These are phyloP conservation scores for Populus hybrid DNA, from an alignment of 441 rosid species.

Conservation along the genomic window DNA sequence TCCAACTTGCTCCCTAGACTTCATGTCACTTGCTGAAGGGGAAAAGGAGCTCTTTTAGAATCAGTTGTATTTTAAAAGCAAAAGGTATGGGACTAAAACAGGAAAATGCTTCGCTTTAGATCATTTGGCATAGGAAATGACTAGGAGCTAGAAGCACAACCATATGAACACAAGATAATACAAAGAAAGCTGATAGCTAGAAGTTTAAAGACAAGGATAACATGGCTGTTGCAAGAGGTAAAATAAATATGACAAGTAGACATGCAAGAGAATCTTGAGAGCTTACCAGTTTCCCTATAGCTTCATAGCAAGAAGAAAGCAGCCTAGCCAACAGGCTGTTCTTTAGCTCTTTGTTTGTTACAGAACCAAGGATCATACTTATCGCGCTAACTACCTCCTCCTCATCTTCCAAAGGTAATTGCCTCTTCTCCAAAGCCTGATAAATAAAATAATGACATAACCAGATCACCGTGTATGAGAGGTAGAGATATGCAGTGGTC, in stretches of 20 bases:
- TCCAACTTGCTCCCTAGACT: background rate
- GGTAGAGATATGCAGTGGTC: background rate
- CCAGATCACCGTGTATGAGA: background rate
- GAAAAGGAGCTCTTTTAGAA: background rate
- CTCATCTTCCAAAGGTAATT: conserved; percentile 83
- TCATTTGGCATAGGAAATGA: background rate
- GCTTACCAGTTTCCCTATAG: conserved; percentile 85
- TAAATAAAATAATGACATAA: conserved; percentile 13
- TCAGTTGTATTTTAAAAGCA: background rate
- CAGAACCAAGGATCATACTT: conserved; percentile 64
- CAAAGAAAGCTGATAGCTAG: background rate
- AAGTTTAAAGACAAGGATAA: background rate
- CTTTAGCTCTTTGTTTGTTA: conserved; percentile 71
- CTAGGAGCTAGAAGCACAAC: background rate
- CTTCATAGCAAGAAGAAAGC: conserved; percentile 86
- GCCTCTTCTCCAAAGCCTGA: conserved; percentile 80
- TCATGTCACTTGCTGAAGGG: background rate
- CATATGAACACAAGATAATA: background rate
- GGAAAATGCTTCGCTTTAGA: background rate
- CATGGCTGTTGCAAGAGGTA: background rate
- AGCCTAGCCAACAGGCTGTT: conserved; percentile 70
- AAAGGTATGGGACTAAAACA: background rate
- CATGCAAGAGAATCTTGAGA: conserved; percentile 11
- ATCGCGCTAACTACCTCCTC: conserved; percentile 86
- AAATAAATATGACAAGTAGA: conserved; percentile 7